A percentile compares a stretch with the other conserved stretches of the same genome.
phyloP scores from a whole-genome alignment of 2,329 filamentous ascomycete genomes.

The Ilyonectria robusta region DNA sequence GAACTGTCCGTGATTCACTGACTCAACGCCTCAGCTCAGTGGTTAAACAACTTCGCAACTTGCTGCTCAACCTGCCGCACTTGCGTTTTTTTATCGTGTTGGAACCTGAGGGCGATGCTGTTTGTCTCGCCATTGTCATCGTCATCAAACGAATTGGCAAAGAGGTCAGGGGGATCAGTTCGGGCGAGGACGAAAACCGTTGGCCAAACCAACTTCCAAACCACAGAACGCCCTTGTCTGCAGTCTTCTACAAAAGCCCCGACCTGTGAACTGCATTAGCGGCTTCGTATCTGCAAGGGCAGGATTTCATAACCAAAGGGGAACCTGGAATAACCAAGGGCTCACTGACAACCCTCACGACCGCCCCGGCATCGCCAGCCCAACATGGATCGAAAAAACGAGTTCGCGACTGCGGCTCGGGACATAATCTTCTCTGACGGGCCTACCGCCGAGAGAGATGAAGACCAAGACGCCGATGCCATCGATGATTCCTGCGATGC shows the following conservation, averaged over 20 bases:
- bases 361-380: neutral
- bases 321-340: neutral
- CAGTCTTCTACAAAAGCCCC: neutral
- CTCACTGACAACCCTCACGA: neutral
- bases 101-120: constrained; percentile 7
- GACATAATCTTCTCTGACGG: constrained; percentile 46
- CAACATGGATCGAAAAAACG: constrained; percentile 42
- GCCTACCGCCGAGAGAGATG: constrained; percentile 25
- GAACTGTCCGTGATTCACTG: constrained; percentile 40
- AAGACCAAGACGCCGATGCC: constrained; percentile 48
- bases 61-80: neutral
- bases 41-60: neutral
- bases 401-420: constrained; percentile 47
- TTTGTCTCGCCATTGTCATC: constrained; percentile 6
- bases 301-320: constrained; percentile 13
- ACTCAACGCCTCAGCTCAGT: constrained; percentile 24
- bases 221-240: constrained; percentile 9
- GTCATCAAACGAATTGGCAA: neutral
- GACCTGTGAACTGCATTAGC: constrained; percentile 22
- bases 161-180: neutral
- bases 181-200: neutral
- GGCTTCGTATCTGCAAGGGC: constrained; percentile 27
- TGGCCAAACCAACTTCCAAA: neutral
- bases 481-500: constrained; percentile 59
- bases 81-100: neutral